Base-by-base conservation (phyloP, 225 moss, liverwort and hornwort species). In the Polytrichum commune region DNA sequence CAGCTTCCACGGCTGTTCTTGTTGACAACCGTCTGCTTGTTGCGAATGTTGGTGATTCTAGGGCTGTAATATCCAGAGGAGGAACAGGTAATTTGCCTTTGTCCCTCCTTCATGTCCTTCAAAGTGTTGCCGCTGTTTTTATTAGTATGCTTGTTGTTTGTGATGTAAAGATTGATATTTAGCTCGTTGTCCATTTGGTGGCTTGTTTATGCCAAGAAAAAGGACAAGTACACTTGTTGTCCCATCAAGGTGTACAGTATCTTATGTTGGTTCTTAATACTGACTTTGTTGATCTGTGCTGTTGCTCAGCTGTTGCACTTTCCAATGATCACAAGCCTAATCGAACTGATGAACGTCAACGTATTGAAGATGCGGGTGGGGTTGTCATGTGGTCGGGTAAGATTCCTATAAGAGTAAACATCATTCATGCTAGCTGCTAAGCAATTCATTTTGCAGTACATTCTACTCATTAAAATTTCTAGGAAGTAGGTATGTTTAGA, bases 321-420 rank as follows among this genome's bases (percentile, higher is more conserved):
- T 93, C 93, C 58, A 70, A 75, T 60, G 93, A 93, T 63, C 93
- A 93, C 69, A 93, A 93, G 70, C 93, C 93, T 8, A 89, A 90
- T 83, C 82, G 86, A 20, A 74, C 81, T 73, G 93, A 93, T 64
- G 93, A 93, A 76, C 80, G 90, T 26, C 86, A 90, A 63, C 86
- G 93, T 18, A 93, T 93, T 74, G 93, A 93, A 66, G 86, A 90
- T 29, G 88, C 90, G 56, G 93, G 93, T 71, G 93, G 93, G 20
- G 90, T 90, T 19, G 90, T 93, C 22, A 93, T 93, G 92, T 93
- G 92, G 92, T 84, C 92, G 46, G 92, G 92, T 92, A 70, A 68
- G 66, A 22, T 46, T 46, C 4, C 13, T 13, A 2, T 13, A 16
- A 46, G 16, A 46, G 13, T 46, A 3, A 46, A 46, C 16, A 46